Base-by-base conservation (phyloP, 495 filamentous ascomycete genomes). In the Penicillium canescens region DNA sequence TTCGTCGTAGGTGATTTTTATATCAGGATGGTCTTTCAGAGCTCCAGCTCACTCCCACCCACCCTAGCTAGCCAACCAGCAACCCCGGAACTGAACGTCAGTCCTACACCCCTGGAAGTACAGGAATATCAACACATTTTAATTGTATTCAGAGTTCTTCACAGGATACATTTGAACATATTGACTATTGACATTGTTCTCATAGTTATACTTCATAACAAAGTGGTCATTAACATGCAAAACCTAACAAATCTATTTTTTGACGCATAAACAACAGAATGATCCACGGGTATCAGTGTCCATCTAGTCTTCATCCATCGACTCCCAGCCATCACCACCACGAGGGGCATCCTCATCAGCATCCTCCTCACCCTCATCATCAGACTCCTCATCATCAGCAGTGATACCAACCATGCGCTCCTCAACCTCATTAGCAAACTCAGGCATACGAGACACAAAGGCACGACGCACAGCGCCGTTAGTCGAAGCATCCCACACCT, bases 401-500 rank as follows among this genome's bases (percentile, higher is more conserved):
- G 85, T 80, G 12, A 94, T 70, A 2, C 86, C 87, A 11, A 96
- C 80, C 36, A 90, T 74, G 42, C 86, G 83, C 71, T 98, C 94
- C 73, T 87, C 79, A 12, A 86, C 82, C 33, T 86, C 83, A n/a
- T 76, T 83, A 10, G 82, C 81, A 14, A 72, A 58, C 35, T 69
- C 66, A 42, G 78, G 74, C 52, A 96, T 76, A 49, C 87, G 83
- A 47, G 81, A 82, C 11, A 86, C 91, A 74, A 99, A 99, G 8
- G 86, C 85, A 51, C 87, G 80, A 51, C 94, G 83, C n/a, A 99
- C 92, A 13, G 90, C 89, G 3, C 78, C 82, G 72, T 98, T 98
- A 9, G 95, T 98, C 57, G 88, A 92, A 3, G 94, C 96, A 70
- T 99, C 94, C 94, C 94, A 99, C 26, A 99, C 81, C 60, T 93